Evolutionary conservation across 2,329 filamentous ascomycete genomes (phyloP).

Genomic region (Trichoderma semiorbis): DNA sequence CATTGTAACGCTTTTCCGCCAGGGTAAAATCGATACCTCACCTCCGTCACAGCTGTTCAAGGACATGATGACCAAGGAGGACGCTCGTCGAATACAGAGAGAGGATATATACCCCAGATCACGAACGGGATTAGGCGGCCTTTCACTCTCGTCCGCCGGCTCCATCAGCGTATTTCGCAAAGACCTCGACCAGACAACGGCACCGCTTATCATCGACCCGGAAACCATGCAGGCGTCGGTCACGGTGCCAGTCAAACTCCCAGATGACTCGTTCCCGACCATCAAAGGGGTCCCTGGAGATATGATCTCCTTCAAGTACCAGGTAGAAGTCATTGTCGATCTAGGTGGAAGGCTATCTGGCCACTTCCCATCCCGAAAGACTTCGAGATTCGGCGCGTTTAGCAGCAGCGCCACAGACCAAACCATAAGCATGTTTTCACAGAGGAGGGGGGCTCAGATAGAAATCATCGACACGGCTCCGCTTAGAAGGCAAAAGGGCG

Average conservation of each 20-base stretch:
- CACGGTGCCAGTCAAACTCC: slow-evolving; percentile 78
- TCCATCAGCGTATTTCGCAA: slow-evolving; percentile 94
- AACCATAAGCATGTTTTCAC: slow-evolving; percentile 28
- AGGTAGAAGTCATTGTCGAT: slow-evolving; percentile 88
- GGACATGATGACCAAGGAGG: slow-evolving; percentile 54
- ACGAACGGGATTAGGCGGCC: slow-evolving; percentile 76
- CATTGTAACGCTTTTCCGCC: slow-evolving; percentile 86
- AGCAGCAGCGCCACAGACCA: slow-evolving; percentile 28
- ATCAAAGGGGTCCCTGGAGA: slow-evolving; percentile 85
- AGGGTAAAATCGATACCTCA: slow-evolving; percentile 81
- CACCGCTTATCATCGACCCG: slow-evolving; percentile 85
- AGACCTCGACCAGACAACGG: slow-evolving; percentile 84
- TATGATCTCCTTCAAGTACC: slow-evolving; percentile 94
- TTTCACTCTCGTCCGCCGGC: slow-evolving; percentile 81
- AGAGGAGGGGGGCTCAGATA: slow-evolving; percentile 55
- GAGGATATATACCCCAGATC: slow-evolving; percentile 87
- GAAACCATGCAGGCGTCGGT: slow-evolving; percentile 72
- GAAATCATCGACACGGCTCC: slow-evolving; percentile 84
- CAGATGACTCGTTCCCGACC: slow-evolving; percentile 87
- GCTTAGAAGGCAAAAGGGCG: slow-evolving; percentile 82
- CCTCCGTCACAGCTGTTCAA: slow-evolving; percentile 52
- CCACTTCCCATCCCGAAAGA: slow-evolving; percentile 64
- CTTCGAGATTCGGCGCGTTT: slow-evolving; percentile 41
- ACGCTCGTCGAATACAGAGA: slow-evolving; percentile 66
- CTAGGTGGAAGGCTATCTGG: slow-evolving; percentile 79